Base-by-base conservation (phyloP, 2,329 filamentous ascomycete species). In the Cercospora berteroae region DNA sequence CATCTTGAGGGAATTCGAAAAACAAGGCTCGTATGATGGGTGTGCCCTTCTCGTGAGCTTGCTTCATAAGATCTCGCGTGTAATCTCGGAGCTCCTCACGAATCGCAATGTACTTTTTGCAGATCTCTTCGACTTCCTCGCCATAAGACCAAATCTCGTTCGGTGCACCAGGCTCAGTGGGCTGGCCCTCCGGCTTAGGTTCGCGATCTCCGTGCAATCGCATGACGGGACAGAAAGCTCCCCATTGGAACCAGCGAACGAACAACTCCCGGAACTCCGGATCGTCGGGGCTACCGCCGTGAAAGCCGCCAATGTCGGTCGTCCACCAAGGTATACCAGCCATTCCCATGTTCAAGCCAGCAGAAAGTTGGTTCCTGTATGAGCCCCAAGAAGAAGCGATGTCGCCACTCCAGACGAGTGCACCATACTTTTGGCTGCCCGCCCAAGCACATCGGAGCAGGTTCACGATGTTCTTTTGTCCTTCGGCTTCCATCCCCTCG, bases 141-240 rank as follows among this genome's bases (percentile, higher is more conserved):
- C 88, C 88, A 72, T 89, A 90, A 0, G 83, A 87, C 88, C 88
- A 90, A 1, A 90, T 84, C 75, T 90, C 88, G 70, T 89, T 89
- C 0, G 80, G 76, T 0, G 84, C 86, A 13, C 87, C 87, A 10
- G 79, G 79, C 12, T 75, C 71, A 4, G 75, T 75, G 0, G 79
- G 79, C 44, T 67, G 57, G 18, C 61, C 67, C 27, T 60, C 39
- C 13, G 67, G 64, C 70, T 83, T 82, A 0, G 88, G 89, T 74
- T 89, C 87, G 0, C 88, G 83, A 73, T 90, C 86, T 5, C 89
- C 89, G 71, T 91, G 88, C 0, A 90, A 80, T 2, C 89, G 79
- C 84, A 91, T 88, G 1, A 90, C 88, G 0, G 88, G 88, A 65
- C 87, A 89, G 73, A 88, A 90, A 0, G 87, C 79, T 0, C 85